Base-by-base conservation (phyloP, 139 green algal species). In the Trebouxia sp. region DNA sequence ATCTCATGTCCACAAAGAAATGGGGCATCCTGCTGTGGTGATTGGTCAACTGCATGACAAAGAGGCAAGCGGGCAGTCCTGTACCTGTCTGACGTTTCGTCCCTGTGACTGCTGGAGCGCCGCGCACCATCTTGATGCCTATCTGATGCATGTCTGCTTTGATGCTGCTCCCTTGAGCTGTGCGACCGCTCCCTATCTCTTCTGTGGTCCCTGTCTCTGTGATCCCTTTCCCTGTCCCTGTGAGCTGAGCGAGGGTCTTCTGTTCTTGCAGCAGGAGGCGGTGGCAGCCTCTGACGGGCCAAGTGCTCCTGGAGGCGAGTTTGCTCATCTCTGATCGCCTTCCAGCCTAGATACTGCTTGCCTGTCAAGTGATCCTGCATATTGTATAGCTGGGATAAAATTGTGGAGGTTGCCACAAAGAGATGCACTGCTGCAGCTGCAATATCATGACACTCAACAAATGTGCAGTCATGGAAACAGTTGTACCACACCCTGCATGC, bases 341-440 rank as follows among this genome's bases (percentile, higher is more conserved):
- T 93, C 93, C 93, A 97, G 38, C 93, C 93, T 51, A 92, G 76
- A 89, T 96, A 97, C 92, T 96, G 93, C 86, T 97, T 97, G 72
- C 93, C 93, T 51, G 86, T 86, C 48, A 95, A 72, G 80, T 97
- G 92, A 65, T 97, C 93, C 90, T 94, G 85, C 75, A 81, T 10
- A 0, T n/a, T 20, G 24, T 8, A 6, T 3, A 58, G 50, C 20
- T 17, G 50, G 26, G 4, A 6, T 17, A 22, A 6, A 17, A 6
- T 58, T 2, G 22, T 58, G 2, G 4, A 58, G 50, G 50, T 1
- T 28, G 50, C 20, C 50, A 22, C 50, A 58, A 22, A n/a, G n/a
- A n/a, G n/a, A n/a, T n/a, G n/a, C n/a, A n/a, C n/a, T n/a, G n/a
- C n/a, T n/a, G n/a, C n/a, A n/a, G n/a, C n/a, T n/a, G n/a, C n/a